Conservation (phyloP, 306 rosid genomes). For the Medicago lupulina region DNA sequence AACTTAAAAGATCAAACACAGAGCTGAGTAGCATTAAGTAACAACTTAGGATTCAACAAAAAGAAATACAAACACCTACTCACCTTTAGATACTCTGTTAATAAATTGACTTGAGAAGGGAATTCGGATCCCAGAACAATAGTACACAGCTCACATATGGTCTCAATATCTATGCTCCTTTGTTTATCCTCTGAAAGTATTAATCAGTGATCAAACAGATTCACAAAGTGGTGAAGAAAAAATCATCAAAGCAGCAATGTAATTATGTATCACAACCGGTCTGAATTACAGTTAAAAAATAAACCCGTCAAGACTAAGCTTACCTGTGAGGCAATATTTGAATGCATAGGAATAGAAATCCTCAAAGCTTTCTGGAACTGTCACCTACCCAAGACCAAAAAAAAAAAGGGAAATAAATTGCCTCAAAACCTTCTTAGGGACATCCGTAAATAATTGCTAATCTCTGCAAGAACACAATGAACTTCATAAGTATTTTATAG, state of each 20-base stretch:
- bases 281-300: slow-evolving; percentile 28
- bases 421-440: slow-evolving; percentile 31
- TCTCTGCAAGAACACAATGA: slow-evolving; percentile 31
- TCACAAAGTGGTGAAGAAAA: slow-evolving; percentile 28
- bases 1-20: slow-evolving; percentile 18
- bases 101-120: slow-evolving; percentile 53
- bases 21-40: slow-evolving; percentile 12
- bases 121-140: slow-evolving; percentile 59
- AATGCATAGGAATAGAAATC: slow-evolving; percentile 70
- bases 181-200: slow-evolving; percentile 67
- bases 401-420: slow-evolving; percentile 33
- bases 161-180: slow-evolving; percentile 69
- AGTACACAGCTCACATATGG: slow-evolving; percentile 60
- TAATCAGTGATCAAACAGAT: slow-evolving; percentile 34
- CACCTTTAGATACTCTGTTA: slow-evolving; percentile 68
- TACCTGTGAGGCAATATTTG: slow-evolving; percentile 69
- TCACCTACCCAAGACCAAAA: slow-evolving; percentile 57
- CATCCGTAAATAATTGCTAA: slow-evolving; percentile 12
- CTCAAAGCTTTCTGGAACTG: slow-evolving; percentile 48
- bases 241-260: slow-evolving; percentile 9
- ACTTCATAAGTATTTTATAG: slow-evolving; percentile 24
- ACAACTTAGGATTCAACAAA: slow-evolving; percentile 9
- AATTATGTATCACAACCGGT: slow-evolving; percentile 23
- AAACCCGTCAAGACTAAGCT: slow-evolving; percentile 31
- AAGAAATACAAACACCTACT: slow-evolving; percentile 33